These are phyloP conservation scores for Rhodotorula sp. DNA, from an alignment of 1,284 basidiomycete genomes.

Conservation along the genomic window DNA sequence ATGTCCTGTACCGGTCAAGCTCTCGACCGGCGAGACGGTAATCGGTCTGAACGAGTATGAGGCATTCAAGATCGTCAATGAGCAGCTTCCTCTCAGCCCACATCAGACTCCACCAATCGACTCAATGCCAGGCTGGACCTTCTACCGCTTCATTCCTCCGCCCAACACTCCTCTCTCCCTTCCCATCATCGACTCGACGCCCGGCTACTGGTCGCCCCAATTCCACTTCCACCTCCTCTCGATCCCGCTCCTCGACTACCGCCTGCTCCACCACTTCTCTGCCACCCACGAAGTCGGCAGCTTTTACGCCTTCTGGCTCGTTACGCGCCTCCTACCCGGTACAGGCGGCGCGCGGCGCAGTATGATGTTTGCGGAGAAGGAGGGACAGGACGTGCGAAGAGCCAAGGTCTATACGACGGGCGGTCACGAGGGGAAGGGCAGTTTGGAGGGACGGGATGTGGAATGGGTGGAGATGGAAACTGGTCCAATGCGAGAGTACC, in stretches of 20 bases:
- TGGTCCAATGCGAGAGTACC: conserved; percentile 16
- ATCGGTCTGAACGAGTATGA: conserved; percentile 34
- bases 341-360: conserved; percentile 29
- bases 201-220: conserved; percentile 21
- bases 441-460: conserved; percentile 29
- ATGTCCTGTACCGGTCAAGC: conserved; percentile 20
- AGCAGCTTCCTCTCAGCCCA: conserved; percentile 16
- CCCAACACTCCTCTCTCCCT: conserved; percentile 8
- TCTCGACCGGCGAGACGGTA: conserved; percentile 3
- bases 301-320: conserved; percentile 30
- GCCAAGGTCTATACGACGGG: conserved; percentile 36
- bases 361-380: conserved; percentile 31
- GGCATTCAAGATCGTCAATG: conserved; percentile 24
- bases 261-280: conserved; percentile 30
- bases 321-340: conserved; percentile 28
- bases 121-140: conserved; percentile 32
- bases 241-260: conserved; percentile 26
- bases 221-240: conserved; percentile 34
- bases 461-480: conserved; percentile 37
- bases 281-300: conserved; percentile 21
- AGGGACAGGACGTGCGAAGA: background rate
- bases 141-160: conserved; percentile 27
- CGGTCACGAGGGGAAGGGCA: conserved; percentile 25
- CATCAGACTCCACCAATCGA: conserved; percentile 23
- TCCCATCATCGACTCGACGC: background rate